phyloP scores from a whole-genome alignment of 2,329 filamentous ascomycete species.

The Emericellopsis cladophorae region DNA sequence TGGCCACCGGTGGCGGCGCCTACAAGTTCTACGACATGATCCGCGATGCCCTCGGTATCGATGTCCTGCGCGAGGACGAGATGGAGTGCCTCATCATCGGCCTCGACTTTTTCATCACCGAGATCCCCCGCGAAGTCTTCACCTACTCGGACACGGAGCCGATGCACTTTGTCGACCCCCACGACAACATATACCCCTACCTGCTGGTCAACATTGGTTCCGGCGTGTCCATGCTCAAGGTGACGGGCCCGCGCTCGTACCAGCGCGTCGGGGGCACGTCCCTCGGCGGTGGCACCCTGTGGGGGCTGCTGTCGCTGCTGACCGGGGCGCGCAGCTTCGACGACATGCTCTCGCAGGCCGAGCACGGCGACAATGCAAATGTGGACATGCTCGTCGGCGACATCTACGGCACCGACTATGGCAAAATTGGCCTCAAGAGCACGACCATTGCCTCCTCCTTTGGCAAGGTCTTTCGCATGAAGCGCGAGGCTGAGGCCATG shows the following conservation, averaged over 20 bases:
- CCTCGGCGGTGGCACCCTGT: conserved; percentile 91
- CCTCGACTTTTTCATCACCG: conserved; percentile 96
- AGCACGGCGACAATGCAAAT: conserved; percentile 78
- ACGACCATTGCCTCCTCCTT: conserved; percentile 94
- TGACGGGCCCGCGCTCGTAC: conserved; percentile 76
- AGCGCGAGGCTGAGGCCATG: conserved; percentile 66
- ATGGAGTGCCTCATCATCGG: conserved; percentile 98
- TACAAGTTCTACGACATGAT: conserved; percentile 96
- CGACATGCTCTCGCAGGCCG: conserved; percentile 89
- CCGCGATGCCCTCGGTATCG: conserved; percentile 67
- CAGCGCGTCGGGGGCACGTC: conserved; percentile 91
- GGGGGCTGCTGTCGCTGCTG: conserved; percentile 82
- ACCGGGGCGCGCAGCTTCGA: conserved; percentile 95
- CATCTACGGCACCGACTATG: conserved; percentile 93
- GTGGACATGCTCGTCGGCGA: conserved; percentile 97
- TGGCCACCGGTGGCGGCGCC: conserved; percentile 91
- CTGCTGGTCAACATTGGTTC: conserved; percentile 97
- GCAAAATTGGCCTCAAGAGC: conserved; percentile 91
- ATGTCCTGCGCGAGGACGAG: conserved; percentile 87
- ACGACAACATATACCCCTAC: conserved; percentile 84
- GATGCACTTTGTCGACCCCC: conserved; percentile 74
- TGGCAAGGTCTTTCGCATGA: conserved; percentile 91
- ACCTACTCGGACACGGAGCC: conserved; percentile 86
- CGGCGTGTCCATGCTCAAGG: conserved; percentile 93
- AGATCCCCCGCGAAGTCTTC: conserved; percentile 94